These are phyloP conservation scores for Kodamaea fukazawae DNA, from an alignment of 805 yeast genomes.

Conservation along the genomic window DNA sequence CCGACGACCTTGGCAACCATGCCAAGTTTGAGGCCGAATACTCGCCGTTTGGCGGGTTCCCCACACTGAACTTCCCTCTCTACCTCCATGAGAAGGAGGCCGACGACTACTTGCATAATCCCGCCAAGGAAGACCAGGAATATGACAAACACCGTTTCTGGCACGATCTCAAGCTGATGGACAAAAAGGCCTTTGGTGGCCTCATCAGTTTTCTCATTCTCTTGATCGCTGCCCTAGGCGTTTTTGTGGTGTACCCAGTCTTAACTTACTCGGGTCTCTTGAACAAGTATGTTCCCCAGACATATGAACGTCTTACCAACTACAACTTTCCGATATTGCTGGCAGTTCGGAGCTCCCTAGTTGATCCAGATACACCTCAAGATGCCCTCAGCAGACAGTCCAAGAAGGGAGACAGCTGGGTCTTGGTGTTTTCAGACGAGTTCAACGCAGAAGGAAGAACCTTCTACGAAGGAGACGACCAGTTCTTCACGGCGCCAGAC, in stretches of 20 bases:
- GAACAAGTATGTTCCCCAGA: constrained; percentile 19
- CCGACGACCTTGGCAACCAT: constrained; percentile 28
- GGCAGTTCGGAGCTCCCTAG: constrained; percentile 20
- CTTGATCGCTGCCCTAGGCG: constrained; percentile 54
- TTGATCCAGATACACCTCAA: constrained; percentile 25
- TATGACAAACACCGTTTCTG: constrained; percentile 67
- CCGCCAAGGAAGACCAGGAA: constrained; percentile 90
- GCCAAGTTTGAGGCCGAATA: constrained; percentile 28
- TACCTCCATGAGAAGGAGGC: constrained; percentile 88
- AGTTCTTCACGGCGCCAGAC: constrained; percentile 39
- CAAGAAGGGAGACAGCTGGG: constrained; percentile 28
- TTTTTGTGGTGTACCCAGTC: constrained; percentile 78
- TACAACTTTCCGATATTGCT: constrained; percentile 20
- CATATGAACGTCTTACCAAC: constrained; percentile 47
- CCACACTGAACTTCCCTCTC: constrained; percentile 86
- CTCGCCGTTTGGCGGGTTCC: constrained; percentile 90
- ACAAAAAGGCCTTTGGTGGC: constrained; percentile 58
- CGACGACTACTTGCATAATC: constrained; percentile 92
- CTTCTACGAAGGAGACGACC: constrained; percentile 42
- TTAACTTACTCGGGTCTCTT: constrained; percentile 75
- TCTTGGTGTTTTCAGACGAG: constrained; percentile 38
- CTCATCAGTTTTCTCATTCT: constrained; percentile 57
- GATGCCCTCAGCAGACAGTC: constrained; percentile 12
- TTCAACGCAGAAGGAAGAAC: constrained; percentile 41
- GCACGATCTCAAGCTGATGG: constrained; percentile 63